Base-by-base conservation (phyloP, 805 yeast genomes). In the Wickerhamia fluorescens region DNA sequence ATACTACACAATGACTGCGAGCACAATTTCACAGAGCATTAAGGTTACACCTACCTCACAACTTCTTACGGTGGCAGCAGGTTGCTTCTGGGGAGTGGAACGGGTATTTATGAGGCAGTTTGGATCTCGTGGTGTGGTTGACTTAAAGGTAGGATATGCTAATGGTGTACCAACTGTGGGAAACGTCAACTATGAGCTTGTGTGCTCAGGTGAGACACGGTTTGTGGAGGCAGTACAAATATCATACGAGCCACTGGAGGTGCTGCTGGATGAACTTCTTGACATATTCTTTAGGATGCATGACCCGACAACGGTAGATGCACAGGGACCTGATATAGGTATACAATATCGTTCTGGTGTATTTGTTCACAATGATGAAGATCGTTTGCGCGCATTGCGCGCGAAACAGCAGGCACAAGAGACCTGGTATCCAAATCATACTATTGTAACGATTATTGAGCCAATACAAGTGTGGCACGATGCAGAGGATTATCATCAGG, bases 401-500 rank as follows among this genome's bases (percentile, higher is more conserved):
- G 61, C 67, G 2, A 68, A 70, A 39, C 67, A 68, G 14, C 66
- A 63, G 26, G 66, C 75, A 50, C 92, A 87, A 51, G 71, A 71
- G 32, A 68, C 72, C 34, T 92, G 89, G 83, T 81, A 78, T 54
- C 77, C 78, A n/a, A 65, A 68, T 27, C 68, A 78, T 45, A 60
- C 61, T 33, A 79, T 92, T 16, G 80, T 62, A 25, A 87, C 97
- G 1, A 59, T 58, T 25, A 72, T 88, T 29, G 81, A 74, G 47
- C 80, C 83, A 6, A 68, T 86, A 25, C 51, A 62, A 28, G 66
- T 64, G 35, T 92, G 84, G 68, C 80, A 78, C 63, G 96, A 88
- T 49, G 97, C 96, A n/a, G 98, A 89, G 56, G 88, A 78, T 20
- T 89, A 88, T 53, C 98, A 89, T 53, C 97, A 89, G 52, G 48